These are phyloP conservation scores for Pisolithus marmoratus DNA, from an alignment of 768 basidiomycete species.

Conservation along the genomic window DNA sequence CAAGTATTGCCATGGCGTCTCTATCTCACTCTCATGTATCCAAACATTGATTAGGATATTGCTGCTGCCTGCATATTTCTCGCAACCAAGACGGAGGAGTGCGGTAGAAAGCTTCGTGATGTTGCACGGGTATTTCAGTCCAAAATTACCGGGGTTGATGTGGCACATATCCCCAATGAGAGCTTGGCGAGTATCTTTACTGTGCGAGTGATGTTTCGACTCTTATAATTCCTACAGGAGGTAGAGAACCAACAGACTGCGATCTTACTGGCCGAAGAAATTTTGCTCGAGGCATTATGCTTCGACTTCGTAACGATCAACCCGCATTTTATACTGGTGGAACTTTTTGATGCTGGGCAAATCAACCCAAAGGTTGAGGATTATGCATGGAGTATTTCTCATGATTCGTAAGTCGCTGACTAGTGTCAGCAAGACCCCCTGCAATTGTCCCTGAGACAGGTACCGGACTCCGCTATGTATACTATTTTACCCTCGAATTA, in stretches of 20 bases:
- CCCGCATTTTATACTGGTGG: constrained; percentile 70
- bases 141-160: constrained; percentile 55
- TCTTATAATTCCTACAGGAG: constrained; percentile 42
- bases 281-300: constrained; percentile 74
- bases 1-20: constrained; percentile 29
- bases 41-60: constrained; percentile 50
- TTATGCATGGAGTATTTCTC: constrained; percentile 80
- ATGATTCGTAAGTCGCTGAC: constrained; percentile 65
- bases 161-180: constrained; percentile 52
- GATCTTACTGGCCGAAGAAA: constrained; percentile 73
- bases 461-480: constrained; percentile 78
- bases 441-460: constrained; percentile 31
- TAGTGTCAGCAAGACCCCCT: not conserved
- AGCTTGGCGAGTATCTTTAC: constrained; percentile 47
- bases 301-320: constrained; percentile 79
- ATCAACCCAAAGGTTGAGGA: constrained; percentile 52
- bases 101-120: constrained; percentile 80
- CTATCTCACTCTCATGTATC: constrained; percentile 4
- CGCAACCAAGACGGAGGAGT: constrained; percentile 90
- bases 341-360: constrained; percentile 57
- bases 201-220: not conserved
- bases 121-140: constrained; percentile 71
- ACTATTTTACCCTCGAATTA: constrained; percentile 60
- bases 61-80: constrained; percentile 84
- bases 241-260: constrained; percentile 63